phyloP scores from a whole-genome alignment of 768 basidiomycete genomes.

The Tricholoma saponaceum region DNA sequence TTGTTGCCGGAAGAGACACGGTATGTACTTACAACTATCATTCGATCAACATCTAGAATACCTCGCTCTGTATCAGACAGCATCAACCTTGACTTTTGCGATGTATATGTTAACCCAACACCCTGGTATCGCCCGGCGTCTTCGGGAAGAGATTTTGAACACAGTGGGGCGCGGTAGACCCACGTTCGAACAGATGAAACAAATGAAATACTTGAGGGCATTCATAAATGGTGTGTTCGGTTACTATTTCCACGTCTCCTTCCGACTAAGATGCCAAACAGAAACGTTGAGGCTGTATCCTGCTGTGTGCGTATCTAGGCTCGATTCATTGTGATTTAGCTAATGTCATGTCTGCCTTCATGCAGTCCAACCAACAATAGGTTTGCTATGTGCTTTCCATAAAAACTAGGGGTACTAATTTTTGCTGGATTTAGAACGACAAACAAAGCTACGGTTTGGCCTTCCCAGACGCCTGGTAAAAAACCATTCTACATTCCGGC shows the following conservation, averaged over 20 bases:
- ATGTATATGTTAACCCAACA: conserved; percentile 53
- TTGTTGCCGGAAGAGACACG: conserved; percentile 43
- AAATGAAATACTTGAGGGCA: conserved; percentile 57
- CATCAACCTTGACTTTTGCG: conserved; percentile 47
- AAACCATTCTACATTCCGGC: background rate
- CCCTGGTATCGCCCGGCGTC: conserved; percentile 38
- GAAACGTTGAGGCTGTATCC: conserved; percentile 55
- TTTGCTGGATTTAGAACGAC: background rate
- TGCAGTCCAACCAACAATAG: background rate
- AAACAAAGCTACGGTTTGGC: background rate
- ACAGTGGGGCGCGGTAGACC: conserved; percentile 43
- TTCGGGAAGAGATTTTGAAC: conserved; percentile 47
- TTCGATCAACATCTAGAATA: background rate
- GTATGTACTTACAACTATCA: conserved; percentile 6
- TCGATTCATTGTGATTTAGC: background rate
- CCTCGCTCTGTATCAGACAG: conserved; percentile 29
- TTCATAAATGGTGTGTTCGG: conserved; percentile 44
- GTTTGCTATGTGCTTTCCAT: background rate
- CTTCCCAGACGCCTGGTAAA: background rate
- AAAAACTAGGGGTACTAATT: background rate
- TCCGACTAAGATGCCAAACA: conserved; percentile 8
- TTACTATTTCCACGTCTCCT: background rate
- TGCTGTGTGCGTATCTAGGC: conserved; percentile 34
- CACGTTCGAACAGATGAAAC: conserved; percentile 50
- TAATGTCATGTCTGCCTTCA: background rate